Percentiles rank a stretch among this genome's conserved stretches.
These are phyloP conservation scores for Paramecium bursaria DNA, from an alignment of 73 alveolate species.

Conservation along the genomic window DNA sequence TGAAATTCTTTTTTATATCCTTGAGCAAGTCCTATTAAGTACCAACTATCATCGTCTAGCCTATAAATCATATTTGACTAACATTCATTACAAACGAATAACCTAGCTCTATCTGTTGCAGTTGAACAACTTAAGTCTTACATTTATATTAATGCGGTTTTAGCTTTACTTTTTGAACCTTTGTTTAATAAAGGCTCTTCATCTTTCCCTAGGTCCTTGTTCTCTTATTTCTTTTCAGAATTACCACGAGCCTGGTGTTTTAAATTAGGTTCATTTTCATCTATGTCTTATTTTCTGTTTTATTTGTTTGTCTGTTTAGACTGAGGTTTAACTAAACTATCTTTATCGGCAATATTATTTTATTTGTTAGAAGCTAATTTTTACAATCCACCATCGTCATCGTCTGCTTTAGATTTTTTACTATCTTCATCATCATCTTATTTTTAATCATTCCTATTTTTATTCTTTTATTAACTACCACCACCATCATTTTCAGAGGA, in stretches of 20 bases:
- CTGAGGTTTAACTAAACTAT: constrained; percentile 2
- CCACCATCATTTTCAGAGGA: neutral
- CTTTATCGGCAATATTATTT: constrained; percentile 5
- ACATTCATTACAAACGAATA: constrained; percentile 29
- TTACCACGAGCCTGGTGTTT: constrained; percentile 23
- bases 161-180: constrained; percentile 1
- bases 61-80: constrained; percentile 12
- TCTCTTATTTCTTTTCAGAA: constrained; percentile 42
- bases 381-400: neutral
- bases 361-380: constrained; percentile 46
- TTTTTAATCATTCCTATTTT: neutral
- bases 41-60: constrained; percentile 48
- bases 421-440: neutral
- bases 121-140: neutral
- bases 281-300: constrained; percentile 36
- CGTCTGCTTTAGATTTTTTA: neutral
- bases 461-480: neutral
- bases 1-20: constrained; percentile 58
- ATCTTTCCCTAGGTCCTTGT: constrained; percentile 38
- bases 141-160: constrained; percentile 1
- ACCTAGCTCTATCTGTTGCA: constrained; percentile 24
- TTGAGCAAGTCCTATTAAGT: constrained; percentile 47
- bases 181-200: constrained; percentile 39
- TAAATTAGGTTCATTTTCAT: constrained; percentile 26
- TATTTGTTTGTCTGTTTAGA: neutral